A percentile compares a stretch with the other conserved stretches of the same genome.
Conservation (phyloP, 176 grass and related monocot genomes). For the Melocanna baccifera region DNA sequence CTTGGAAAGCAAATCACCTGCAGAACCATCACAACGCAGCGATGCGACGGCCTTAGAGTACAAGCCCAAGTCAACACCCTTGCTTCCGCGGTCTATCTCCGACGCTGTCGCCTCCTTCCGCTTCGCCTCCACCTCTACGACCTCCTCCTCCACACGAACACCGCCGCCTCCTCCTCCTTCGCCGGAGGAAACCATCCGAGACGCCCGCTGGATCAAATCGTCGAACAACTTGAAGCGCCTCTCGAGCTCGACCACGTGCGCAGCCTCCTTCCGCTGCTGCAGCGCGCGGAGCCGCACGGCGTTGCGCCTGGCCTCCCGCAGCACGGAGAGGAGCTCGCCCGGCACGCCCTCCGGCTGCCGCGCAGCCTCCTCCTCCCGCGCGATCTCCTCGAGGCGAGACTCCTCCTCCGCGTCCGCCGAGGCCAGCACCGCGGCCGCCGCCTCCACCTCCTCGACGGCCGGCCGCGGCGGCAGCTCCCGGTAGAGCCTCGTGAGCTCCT, state of each 20-base stretch:
- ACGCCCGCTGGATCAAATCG: slow-evolving; percentile 74
- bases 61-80: slow-evolving; percentile 7
- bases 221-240: slow-evolving; percentile 69
- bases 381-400: slow-evolving; percentile 52
- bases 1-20: slow-evolving; percentile 37
- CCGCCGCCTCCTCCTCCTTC: neutral
- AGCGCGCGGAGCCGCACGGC: slow-evolving; percentile 46
- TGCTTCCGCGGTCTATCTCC: slow-evolving; percentile 40
- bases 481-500: slow-evolving; percentile 69
- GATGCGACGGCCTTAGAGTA: slow-evolving; percentile 34
- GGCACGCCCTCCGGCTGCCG: slow-evolving; percentile 35
- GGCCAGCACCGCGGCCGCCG: slow-evolving; percentile 62
- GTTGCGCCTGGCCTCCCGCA: slow-evolving; percentile 70
- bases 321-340: slow-evolving; percentile 60
- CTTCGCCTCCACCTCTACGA: slow-evolving; percentile 34
- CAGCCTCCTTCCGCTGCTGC: slow-evolving; percentile 83
- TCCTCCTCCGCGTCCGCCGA: slow-evolving; percentile 64
- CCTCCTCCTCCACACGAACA: neutral
- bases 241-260: slow-evolving; percentile 73
- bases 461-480: slow-evolving; percentile 68
- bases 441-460: slow-evolving; percentile 69
- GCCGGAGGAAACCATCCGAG: slow-evolving; percentile 40
- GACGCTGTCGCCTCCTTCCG: neutral
- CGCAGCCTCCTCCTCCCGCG: slow-evolving; percentile 34
- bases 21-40: slow-evolving; percentile 37